Base-by-base conservation (phyloP, 352 stramenopile genomes). In the Phytopythium ostracodes region DNA sequence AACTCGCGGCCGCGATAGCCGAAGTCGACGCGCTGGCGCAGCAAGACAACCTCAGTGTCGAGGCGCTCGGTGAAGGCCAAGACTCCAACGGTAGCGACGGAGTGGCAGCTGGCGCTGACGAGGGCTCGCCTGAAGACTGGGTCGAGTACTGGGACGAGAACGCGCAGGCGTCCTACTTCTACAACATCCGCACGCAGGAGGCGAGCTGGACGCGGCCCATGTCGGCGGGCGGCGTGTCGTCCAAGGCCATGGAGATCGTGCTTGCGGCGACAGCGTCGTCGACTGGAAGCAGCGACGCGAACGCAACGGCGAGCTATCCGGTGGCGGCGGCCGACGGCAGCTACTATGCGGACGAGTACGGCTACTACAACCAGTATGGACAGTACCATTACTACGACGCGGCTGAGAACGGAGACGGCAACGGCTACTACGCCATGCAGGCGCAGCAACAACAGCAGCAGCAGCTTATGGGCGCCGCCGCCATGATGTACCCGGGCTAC, bases 101-200 rank as follows among this genome's bases (percentile, higher is more conserved):
- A 27, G 61, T 29, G 29, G 66, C 67, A 14, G 54, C 2, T n/a
- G 59, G 33, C 4, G 51, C 60, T 0, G 59, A 53, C 1, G 43
- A 64, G 14, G 44, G 53, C 5, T 77, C 62, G 25, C 58, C 71
- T 9, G 82, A 89, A 8, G 83, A 96, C 49, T 96, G 88, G 88
- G 83, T 94, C 62, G 85, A 96, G 62, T 96, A 95, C 66, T 96
- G 87, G 88, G 88, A 96, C 65, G 88, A 96, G 40, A 96, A 86
- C 51, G 85, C 85, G 2, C 85, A 93, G 40, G 86, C 88, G 20
- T 94, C 79, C 42, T 96, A 96, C 62, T 96, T 88, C 65, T 96
- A 91, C 78, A 96, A 95, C 62, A 90, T 88, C 33, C 76, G 78
- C 9, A 96, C 88, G 1, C 87, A 96, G 55, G 88, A 96, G 66